phyloP scores from a whole-genome alignment of 2,329 filamentous ascomycete genomes.

The Alternaria alternata region DNA sequence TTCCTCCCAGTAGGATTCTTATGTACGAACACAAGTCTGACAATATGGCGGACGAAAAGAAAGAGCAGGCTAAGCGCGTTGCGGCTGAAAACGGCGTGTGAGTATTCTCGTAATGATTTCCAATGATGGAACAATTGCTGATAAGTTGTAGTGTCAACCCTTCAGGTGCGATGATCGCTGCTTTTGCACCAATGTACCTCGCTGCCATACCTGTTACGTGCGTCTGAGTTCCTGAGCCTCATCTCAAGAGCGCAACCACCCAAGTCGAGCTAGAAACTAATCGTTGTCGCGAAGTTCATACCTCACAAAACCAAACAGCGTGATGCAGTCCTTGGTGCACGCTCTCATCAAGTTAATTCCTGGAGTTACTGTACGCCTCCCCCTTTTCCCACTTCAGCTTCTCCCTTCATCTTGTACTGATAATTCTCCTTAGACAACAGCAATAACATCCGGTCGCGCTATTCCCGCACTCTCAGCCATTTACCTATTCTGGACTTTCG shows the following conservation, averaged over 20 bases:
- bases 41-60: constrained; percentile 32
- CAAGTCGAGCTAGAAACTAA: neutral
- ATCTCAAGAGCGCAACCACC: neutral
- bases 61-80: constrained; percentile 23
- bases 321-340: constrained; percentile 31
- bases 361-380: constrained; percentile 23
- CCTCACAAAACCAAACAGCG: constrained; percentile 31
- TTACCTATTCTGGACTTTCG: constrained; percentile 36
- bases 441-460: constrained; percentile 31
- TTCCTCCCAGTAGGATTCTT: neutral
- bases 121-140: neutral
- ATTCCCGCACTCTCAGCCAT: constrained; percentile 32
- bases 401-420: neutral
- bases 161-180: constrained; percentile 22
- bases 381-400: neutral
- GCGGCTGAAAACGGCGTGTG: constrained; percentile 30
- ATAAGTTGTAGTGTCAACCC: constrained; percentile 24
- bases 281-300: constrained; percentile 10
- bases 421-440: constrained; percentile 6
- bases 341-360: constrained; percentile 32
- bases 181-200: constrained; percentile 30
- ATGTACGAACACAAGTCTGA: neutral
- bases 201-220: constrained; percentile 31
- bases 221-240: neutral
- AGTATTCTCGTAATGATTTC: neutral